These are phyloP conservation scores for Vachellia pachyceras DNA, from an alignment of 306 rosid species.

Conservation along the genomic window DNA sequence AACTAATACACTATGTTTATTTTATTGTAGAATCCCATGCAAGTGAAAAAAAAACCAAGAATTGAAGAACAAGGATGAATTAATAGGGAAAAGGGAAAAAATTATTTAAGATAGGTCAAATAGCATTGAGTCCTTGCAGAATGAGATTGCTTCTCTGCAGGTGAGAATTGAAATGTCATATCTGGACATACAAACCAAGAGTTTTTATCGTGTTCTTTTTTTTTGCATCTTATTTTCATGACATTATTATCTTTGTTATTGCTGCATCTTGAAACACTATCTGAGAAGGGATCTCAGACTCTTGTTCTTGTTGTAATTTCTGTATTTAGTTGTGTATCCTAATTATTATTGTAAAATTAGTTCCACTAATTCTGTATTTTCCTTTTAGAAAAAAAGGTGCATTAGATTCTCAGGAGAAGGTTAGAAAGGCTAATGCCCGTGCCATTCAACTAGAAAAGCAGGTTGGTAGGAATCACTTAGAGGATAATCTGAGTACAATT, in stretches of 20 bases:
- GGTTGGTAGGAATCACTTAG: conserved; percentile 45
- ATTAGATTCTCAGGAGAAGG: conserved; percentile 50
- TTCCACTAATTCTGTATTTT: not conserved
- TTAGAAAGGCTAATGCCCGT: conserved; percentile 69
- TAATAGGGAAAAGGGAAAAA: conserved; percentile 55
- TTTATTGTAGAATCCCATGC: conserved; percentile 51
- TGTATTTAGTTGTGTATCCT: not conserved
- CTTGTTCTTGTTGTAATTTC: not conserved
- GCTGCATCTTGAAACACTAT: not conserved
- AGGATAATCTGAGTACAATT: not conserved
- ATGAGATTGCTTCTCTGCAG: conserved; percentile 62
- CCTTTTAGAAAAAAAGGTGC: conserved; percentile 54
- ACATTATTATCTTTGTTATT: not conserved
- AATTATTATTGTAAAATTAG: not conserved
- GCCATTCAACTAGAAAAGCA: conserved; percentile 65
- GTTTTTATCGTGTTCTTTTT: not conserved
- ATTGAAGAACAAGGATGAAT: conserved; percentile 52
- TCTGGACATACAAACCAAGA: not conserved
- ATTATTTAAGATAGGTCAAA: conserved; percentile 47
- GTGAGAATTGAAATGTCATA: conserved; percentile 43
- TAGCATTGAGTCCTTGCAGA: conserved; percentile 54
- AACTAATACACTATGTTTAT: conserved; percentile 29
- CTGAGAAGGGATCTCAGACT: not conserved
- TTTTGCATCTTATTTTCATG: not conserved
- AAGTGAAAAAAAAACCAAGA: conserved; percentile 51